Evolutionary conservation across 23 red algal species (phyloP), one percentile per base, ranked within the genome.

Genomic region (Gracilaria vermiculophylla): DNA sequence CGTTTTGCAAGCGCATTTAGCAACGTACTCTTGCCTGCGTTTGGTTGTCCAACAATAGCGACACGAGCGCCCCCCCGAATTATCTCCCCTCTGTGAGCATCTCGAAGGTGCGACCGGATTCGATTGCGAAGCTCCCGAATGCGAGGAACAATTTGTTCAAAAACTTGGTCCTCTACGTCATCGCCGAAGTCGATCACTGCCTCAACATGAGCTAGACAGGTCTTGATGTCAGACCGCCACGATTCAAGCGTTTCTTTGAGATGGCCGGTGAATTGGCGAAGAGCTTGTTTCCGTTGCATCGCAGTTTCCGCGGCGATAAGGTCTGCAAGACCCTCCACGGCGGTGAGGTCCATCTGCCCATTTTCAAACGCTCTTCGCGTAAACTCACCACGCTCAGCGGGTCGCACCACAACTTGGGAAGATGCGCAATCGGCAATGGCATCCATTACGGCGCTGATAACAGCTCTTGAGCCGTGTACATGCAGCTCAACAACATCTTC

Each of bases 401-500:
- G 94, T 2, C 92, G 90, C 20, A 82, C 57, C 14, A 43, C 32
- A 42, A 69, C 27, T 32, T 44, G 2, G 1, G 51, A 33, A 24
- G 20, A 23, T 16, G 47, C 34, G 15, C 85, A 32, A 76, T 75
- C 36, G 6, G 55, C 67, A 44, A 96, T 67, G 14, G 85, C 97
- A 11, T 74, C 76, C 21, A 86, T 49, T 3, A 93, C 90, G 6
- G 85, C 92, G 28, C 51, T 71, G 33, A 95, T 87, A 6, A 99
- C 91, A 3, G 97, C 97, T 17, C 77, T 73, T 43, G 83, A 89
- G 35, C 97, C 97, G 42, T 99, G 97, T 13, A 99, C 78, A 45
- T 99, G 94, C 35, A 99, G 44, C 81, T 99, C 97, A 35, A 80
- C 92, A 42, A 99, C 91, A 69, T 99, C 97, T 69, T 99, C 97